phyloP scores from a whole-genome alignment of 192 early-diverging fungal species.

The Thoreauomyces humboldtii region DNA sequence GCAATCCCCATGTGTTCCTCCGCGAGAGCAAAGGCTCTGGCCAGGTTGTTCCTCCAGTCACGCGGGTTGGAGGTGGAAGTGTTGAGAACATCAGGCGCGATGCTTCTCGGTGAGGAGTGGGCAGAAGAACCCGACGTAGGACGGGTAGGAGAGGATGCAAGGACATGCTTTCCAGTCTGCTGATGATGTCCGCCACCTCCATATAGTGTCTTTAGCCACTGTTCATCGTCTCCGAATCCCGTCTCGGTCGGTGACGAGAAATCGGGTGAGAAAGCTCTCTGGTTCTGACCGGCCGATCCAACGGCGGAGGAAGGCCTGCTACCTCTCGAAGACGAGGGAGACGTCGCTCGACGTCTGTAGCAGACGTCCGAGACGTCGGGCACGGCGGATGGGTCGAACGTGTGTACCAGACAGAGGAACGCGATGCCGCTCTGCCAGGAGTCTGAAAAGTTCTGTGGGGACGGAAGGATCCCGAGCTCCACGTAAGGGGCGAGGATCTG shows the following conservation, averaged over 20 bases:
- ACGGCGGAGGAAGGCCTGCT: neutral
- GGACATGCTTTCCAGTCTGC: too few relatives aligned
- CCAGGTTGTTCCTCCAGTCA: slow-evolving; percentile 24
- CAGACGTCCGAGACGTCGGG: slow-evolving; percentile 20
- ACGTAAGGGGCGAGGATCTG: slow-evolving; percentile 30
- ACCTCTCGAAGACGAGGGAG: neutral
- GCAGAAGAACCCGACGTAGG: neutral
- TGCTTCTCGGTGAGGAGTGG: neutral
- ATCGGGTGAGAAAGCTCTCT: slow-evolving; percentile 7
- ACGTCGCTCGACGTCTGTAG: neutral
- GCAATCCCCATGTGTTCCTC: slow-evolving; percentile 28
- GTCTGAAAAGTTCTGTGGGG: slow-evolving; percentile 22
- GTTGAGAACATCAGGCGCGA: neutral
- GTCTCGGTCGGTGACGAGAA: neutral
- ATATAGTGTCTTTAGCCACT: neutral
- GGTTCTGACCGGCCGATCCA: neutral
- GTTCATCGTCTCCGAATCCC: neutral
- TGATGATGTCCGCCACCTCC: too few relatives aligned
- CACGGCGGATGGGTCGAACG: slow-evolving; percentile 10
- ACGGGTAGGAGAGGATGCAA: neutral
- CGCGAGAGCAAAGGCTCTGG: slow-evolving; percentile 26
- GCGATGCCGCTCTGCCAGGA: slow-evolving; percentile 31
- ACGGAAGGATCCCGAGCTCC: slow-evolving; percentile 23
- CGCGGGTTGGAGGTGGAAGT: slow-evolving; percentile 1
- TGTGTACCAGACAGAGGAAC: slow-evolving; percentile 29